Evolutionary conservation across 2,329 filamentous ascomycete species (phyloP), one percentile per base, ranked within the genome.

Genomic region (Biscogniauxia mediterranea): DNA sequence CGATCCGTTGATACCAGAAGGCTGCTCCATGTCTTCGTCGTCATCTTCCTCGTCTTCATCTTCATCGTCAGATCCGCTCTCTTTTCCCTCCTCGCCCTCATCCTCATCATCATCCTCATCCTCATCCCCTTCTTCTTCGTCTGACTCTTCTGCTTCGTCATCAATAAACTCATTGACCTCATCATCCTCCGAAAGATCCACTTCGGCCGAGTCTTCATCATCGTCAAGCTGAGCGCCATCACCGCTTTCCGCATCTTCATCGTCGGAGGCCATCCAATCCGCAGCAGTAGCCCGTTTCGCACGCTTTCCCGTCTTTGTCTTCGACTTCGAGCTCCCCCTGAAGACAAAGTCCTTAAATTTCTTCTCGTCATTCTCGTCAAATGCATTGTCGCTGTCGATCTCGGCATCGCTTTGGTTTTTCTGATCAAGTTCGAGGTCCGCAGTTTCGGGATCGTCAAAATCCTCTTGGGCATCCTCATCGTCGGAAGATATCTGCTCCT

Each of bases 331-430:
- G 74, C 85, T 88, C 21, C 85, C 85, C 32, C 83, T 78, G 65
- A 89, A 88, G 0, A 78, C 85, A 72, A 91, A 97, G 0, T 85
- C 86, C 66, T 90, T 87, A 70, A 97, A 92, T 56, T 84, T 84
- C 74, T 96, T 92, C 66, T 92, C 89, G 69, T 98, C 94, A 66
- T 91, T 95, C 58, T 90, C 88, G 2, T 88, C 91, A 71, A 98
- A 88, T 0, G 92, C 94, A 42, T 84, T 77, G 60, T 89, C 85
- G 69, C 85, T 88, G 55, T 84, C 81, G 60, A 89, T 88, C 66
- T 89, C 85, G 26, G 74, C 77, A 61, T 87, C 86, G 52, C 85
- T 83, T 60, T 79, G 79, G 3, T 64, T 64, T 51, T 69, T 60
- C 58, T 81, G 77, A 57, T 87, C 84, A 50, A 78, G 77, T 54